These are phyloP conservation scores for Wickerhamiella azyma DNA, from an alignment of 805 yeast genomes.

Conservation along the genomic window DNA sequence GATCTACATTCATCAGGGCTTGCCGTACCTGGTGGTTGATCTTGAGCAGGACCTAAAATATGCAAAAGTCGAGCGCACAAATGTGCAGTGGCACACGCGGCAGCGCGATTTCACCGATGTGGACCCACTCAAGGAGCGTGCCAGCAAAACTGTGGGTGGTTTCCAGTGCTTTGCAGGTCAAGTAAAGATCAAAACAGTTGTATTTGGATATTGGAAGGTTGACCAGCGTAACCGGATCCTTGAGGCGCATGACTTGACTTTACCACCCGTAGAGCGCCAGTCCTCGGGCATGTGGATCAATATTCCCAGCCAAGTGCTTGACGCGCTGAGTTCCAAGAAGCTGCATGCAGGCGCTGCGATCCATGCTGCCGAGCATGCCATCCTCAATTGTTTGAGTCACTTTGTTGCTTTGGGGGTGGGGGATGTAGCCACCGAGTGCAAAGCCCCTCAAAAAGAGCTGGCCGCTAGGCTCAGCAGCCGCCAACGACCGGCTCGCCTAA, in stretches of 20 bases:
- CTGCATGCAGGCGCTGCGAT: constrained; percentile 77
- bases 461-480: constrained; percentile 58
- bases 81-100: constrained; percentile 85
- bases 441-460: constrained; percentile 94
- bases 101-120: constrained; percentile 91
- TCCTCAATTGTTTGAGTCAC: constrained; percentile 65
- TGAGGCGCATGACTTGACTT: constrained; percentile 84
- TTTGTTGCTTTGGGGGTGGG: constrained; percentile 49
- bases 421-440: constrained; percentile 85
- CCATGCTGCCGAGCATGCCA: constrained; percentile 92
- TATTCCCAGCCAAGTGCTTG: constrained; percentile 53
- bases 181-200: constrained; percentile 56
- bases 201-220: constrained; percentile 86
- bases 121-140: constrained; percentile 45
- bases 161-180: constrained; percentile 46
- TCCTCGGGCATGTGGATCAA: constrained; percentile 91
- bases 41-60: constrained; percentile 63
- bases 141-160: not conserved
- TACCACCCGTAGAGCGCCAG: constrained; percentile 59
- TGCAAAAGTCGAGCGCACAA: constrained; percentile 78
- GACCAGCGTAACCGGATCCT: constrained; percentile 65
- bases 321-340: constrained; percentile 39
- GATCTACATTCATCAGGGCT: constrained; percentile 86
- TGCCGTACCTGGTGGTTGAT: constrained; percentile 73
- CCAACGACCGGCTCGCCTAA: constrained; percentile 72